Conservation (phyloP, 2,329 filamentous ascomycete species). For the Hypoxylon sp. region DNA sequence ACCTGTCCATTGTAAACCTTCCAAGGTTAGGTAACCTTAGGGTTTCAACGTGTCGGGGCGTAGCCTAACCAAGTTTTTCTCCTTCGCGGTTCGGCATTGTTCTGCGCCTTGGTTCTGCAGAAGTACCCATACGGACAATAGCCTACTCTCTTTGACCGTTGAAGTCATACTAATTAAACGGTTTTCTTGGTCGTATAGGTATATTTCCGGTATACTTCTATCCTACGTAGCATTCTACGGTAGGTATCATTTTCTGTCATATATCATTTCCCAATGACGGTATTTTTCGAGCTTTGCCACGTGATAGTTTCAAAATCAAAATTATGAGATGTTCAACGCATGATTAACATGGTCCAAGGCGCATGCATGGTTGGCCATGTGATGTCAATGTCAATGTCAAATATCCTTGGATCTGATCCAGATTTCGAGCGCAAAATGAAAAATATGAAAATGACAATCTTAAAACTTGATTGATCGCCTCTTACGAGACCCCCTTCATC, state of each 20-base stretch:
- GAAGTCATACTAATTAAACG: neutral
- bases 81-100: constrained; percentile 15
- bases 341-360: neutral
- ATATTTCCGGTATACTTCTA: no score
- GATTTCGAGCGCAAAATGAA: neutral
- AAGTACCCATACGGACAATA: neutral
- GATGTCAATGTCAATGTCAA: constrained; percentile 5
- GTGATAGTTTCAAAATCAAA: constrained; percentile 1
- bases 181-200: no score
- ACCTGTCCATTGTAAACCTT: no score
- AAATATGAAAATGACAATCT: constrained; percentile 17
- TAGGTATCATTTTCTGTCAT: no score
- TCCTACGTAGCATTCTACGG: no score
- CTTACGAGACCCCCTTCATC: constrained; percentile 1
- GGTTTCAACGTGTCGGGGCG: constrained; percentile 2
- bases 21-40: neutral
- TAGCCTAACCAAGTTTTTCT: neutral
- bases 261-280: constrained; percentile 1
- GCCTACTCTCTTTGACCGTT: neutral
- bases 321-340: constrained; percentile 7
- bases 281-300: constrained; percentile 6
- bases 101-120: neutral
- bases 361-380: constrained; percentile 23
- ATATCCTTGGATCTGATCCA: constrained; percentile 19
- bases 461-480: constrained; percentile 3